Conservation (phyloP, 139 green algal genomes). For the Volvox reticuliferus region DNA sequence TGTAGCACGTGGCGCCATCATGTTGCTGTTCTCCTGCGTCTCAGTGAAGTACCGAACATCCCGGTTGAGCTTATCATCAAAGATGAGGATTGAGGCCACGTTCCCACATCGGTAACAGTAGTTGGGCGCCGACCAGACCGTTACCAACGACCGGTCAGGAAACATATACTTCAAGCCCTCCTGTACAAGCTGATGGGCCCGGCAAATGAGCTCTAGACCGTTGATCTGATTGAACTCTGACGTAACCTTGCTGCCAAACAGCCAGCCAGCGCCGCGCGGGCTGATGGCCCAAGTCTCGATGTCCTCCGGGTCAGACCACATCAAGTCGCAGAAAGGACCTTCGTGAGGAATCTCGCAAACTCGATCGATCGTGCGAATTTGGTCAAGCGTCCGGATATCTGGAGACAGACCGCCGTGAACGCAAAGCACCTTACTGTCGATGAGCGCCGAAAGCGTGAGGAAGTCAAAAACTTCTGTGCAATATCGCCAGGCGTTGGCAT, state of each 20-base stretch:
- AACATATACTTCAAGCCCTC: constrained; percentile 98
- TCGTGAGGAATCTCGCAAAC: constrained; percentile 99
- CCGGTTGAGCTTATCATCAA: constrained; percentile 92
- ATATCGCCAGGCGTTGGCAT: constrained; percentile 97
- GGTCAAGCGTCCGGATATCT: constrained; percentile 92
- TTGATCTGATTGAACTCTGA: constrained; percentile 98
- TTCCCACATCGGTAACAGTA: constrained; percentile 99
- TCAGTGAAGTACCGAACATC: constrained; percentile 94
- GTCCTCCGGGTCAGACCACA: constrained; percentile 99
- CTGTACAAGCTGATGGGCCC: constrained; percentile 98
- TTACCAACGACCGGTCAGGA: constrained; percentile 87
- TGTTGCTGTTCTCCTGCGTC: constrained; percentile 95
- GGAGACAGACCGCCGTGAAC: constrained; percentile 98
- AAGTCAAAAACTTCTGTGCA: constrained; percentile 99
- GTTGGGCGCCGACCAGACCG: constrained; percentile 98
- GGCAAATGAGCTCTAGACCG: constrained; percentile 94
- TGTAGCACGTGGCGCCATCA: constrained; percentile 77
- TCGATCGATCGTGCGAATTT: constrained; percentile 97
- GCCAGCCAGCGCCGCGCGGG: constrained; percentile 95
- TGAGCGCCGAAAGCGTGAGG: constrained; percentile 87
- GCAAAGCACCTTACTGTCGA: constrained; percentile 95
- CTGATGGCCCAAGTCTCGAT: constrained; percentile 97
- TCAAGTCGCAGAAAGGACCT: constrained; percentile 96
- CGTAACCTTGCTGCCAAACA: constrained; percentile 95
- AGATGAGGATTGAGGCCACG: constrained; percentile 96